A percentile compares a stretch with the other conserved stretches of the same genome.
Conservation (phyloP, 164 flowering plant genomes). For the Berberis vulgaris region DNA sequence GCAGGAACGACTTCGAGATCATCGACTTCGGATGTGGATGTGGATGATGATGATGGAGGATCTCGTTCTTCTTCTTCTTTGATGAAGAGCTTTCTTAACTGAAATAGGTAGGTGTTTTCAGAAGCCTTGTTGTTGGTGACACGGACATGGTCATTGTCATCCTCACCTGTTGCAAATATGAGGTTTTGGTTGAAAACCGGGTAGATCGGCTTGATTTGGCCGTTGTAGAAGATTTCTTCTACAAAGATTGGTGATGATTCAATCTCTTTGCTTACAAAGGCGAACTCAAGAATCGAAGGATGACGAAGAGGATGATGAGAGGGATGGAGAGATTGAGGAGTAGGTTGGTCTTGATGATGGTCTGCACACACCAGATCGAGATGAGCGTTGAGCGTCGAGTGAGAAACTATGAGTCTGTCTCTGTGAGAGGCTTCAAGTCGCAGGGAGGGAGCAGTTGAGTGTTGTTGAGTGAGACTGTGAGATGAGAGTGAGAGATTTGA, state of each 20-base stretch:
- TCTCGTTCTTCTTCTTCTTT: slow-evolving; percentile 21
- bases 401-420: no score
- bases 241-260: slow-evolving; percentile 37
- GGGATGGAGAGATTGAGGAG: no score
- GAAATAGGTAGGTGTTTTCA: slow-evolving; percentile 19
- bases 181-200: slow-evolving; percentile 36
- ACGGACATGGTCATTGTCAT: background rate
- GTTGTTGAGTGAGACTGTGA: no score
- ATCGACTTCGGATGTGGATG: slow-evolving; percentile 22
- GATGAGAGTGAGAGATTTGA: no score
- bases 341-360: no score
- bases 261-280: slow-evolving; percentile 21
- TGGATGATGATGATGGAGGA: slow-evolving; percentile 11
- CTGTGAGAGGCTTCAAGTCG: no score
- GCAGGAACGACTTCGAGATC: slow-evolving; percentile 15
- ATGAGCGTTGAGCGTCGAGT: no score
- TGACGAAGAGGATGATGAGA: no score
- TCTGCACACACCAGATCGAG: no score
- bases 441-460: no score
- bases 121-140: background rate
- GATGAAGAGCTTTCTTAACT: slow-evolving; percentile 32
- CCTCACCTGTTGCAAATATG: slow-evolving; percentile 2
- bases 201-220: slow-evolving; percentile 47
- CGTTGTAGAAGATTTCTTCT: slow-evolving; percentile 60
- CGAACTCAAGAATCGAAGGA: slow-evolving; percentile 33